Conservation (phyloP, 495 filamentous ascomycete genomes). For the Acidiella bohemica region DNA sequence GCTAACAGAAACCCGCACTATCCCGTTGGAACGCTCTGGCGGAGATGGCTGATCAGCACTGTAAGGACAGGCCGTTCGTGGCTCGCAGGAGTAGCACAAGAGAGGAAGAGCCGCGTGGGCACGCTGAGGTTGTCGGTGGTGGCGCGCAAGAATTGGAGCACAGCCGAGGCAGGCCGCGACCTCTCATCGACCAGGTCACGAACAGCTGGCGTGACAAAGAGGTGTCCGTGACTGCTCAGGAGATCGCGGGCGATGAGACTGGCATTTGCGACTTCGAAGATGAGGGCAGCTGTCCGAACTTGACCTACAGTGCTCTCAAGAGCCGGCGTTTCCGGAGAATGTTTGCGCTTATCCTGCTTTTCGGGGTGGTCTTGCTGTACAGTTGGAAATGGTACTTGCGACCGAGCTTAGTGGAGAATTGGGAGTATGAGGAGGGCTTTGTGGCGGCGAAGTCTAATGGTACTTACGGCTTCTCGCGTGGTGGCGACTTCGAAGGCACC, state of each 20-base stretch:
- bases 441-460: background rate
- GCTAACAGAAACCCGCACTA: too few relatives aligned
- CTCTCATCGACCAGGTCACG: conserved; percentile 8
- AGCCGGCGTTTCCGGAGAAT: conserved; percentile 7
- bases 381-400: conserved; percentile 6
- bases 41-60: too few relatives aligned
- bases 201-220: conserved; percentile 5
- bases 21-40: too few relatives aligned
- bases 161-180: too few relatives aligned
- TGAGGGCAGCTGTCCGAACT: conserved; percentile 5
- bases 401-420: conserved; percentile 2
- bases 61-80: too few relatives aligned
- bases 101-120: too few relatives aligned
- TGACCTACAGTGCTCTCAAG: background rate
- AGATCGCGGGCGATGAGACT: background rate
- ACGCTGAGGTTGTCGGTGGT: too few relatives aligned
- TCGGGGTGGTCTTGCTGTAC: background rate
- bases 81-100: too few relatives aligned
- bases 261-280: conserved; percentile 7
- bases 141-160: too few relatives aligned
- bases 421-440: conserved; percentile 7
- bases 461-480: conserved; percentile 4
- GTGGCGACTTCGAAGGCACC: conserved; percentile 12
- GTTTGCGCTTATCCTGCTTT: background rate
- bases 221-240: background rate